A percentile compares a stretch with the other conserved stretches of the same genome.
Evolutionary conservation across 2,329 filamentous ascomycete species (phyloP).

Genomic region (Massarina eburnea): DNA sequence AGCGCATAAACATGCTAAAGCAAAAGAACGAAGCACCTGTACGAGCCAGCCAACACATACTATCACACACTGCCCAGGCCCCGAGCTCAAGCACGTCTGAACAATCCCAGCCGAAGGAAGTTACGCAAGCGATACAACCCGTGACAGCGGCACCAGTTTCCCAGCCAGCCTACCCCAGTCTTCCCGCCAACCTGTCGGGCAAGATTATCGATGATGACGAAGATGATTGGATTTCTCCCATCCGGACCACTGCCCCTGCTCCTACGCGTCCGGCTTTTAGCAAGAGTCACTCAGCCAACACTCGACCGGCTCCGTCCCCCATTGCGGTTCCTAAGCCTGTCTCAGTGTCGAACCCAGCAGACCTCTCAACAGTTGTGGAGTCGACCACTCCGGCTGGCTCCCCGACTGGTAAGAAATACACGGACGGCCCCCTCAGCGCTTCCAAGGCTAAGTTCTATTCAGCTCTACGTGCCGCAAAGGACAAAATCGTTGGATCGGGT

Average conservation of each 20-base stretch:
- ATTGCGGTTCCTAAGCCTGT: constrained; percentile 51
- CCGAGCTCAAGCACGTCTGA: constrained; percentile 39
- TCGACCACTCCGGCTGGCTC: constrained; percentile 62
- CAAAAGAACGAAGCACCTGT: constrained; percentile 46
- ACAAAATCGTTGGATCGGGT: constrained; percentile 76
- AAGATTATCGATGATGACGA: constrained; percentile 46
- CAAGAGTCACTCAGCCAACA: constrained; percentile 64
- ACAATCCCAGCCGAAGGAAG: constrained; percentile 44
- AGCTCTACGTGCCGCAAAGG: constrained; percentile 84
- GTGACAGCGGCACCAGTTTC: constrained; percentile 25
- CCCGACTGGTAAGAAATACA: constrained; percentile 54
- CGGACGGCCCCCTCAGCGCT: constrained; percentile 81
- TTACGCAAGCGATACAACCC: constrained; percentile 16
- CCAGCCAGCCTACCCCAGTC: constrained; percentile 46
- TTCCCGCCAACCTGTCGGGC: constrained; percentile 34
- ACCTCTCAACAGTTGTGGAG: constrained; percentile 39
- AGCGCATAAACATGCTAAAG: constrained; percentile 81
- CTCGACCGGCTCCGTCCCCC: constrained; percentile 37
- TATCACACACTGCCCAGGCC: constrained; percentile 26
- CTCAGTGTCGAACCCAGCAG: constrained; percentile 45
- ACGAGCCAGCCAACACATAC: constrained; percentile 43
- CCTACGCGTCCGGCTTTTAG: constrained; percentile 52
- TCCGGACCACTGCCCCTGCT: constrained; percentile 41
- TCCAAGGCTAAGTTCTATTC: constrained; percentile 93
- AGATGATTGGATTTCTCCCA: constrained; percentile 62